phyloP scores from a whole-genome alignment of 2,329 filamentous ascomycete genomes.

The Rhytidhysteron rufulum region DNA sequence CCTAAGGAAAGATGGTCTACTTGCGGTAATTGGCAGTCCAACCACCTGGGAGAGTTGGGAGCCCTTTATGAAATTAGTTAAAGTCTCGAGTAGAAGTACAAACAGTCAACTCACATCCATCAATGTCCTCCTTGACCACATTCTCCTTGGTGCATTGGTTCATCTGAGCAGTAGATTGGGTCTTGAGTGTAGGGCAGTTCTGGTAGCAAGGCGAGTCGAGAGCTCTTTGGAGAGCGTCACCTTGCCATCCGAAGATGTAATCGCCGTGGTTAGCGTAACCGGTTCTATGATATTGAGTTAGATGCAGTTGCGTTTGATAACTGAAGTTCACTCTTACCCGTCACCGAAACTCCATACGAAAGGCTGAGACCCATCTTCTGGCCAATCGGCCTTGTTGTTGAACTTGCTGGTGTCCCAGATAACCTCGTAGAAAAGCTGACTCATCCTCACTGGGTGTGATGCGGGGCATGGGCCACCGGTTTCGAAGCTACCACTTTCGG shows the following conservation, averaged over 20 bases:
- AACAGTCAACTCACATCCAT: constrained; percentile 35
- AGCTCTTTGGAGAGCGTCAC: constrained; percentile 43
- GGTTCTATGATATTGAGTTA: constrained; percentile 20
- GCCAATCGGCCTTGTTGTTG: constrained; percentile 18
- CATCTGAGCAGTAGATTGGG: constrained; percentile 44
- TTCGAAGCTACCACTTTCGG: constrained; percentile 20
- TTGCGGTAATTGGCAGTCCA: too few relatives aligned
- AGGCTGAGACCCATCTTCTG: constrained; percentile 27
- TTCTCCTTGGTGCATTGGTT: constrained; percentile 45
- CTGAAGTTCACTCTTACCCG: constrained; percentile 17
- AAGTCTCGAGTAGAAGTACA: not conserved
- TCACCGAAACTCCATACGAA: constrained; percentile 30
- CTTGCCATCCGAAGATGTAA: constrained; percentile 53
- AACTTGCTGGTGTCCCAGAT: constrained; percentile 35
- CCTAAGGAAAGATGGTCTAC: too few relatives aligned
- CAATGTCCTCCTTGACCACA: constrained; percentile 47
- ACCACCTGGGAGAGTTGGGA: not conserved
- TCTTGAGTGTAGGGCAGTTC: constrained; percentile 39
- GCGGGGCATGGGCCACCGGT: constrained; percentile 48
- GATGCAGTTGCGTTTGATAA: not conserved
- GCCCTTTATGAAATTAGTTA: not conserved
- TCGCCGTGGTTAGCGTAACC: constrained; percentile 51
- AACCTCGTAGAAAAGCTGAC: constrained; percentile 24
- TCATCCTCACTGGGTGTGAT: constrained; percentile 42
- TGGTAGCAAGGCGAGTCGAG: constrained; percentile 36